Conservation (phyloP, 495 filamentous ascomycete genomes). For the Aspergillus incahuasiensis region DNA sequence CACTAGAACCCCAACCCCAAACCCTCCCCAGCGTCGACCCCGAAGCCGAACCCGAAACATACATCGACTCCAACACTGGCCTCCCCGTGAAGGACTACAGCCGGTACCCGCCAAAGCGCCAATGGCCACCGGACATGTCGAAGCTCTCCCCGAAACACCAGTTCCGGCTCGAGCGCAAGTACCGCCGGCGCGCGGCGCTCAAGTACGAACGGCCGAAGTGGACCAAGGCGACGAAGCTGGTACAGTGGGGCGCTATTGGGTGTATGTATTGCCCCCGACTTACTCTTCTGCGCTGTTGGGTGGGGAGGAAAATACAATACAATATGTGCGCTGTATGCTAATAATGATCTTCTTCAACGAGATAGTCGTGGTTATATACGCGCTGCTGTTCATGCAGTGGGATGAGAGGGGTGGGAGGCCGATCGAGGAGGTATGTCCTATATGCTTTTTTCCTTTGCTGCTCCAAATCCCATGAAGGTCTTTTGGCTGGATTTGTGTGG, state of each 20-base stretch:
- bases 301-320: no score
- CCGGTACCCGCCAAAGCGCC: conserved; percentile 72
- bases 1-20: conserved; percentile 3
- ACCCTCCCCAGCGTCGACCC: background rate
- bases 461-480: no score
- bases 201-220: conserved; percentile 71
- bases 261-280: conserved; percentile 46
- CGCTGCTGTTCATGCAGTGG: conserved; percentile 77
- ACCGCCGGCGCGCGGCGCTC: conserved; percentile 63
- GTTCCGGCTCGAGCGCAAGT: conserved; percentile 63
- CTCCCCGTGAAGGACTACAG: conserved; percentile 32
- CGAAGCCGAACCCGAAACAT: background rate
- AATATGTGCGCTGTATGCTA: background rate
- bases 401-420: conserved; percentile 51
- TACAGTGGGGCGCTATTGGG: conserved; percentile 61
- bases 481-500: background rate
- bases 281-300: background rate
- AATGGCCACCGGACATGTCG: conserved; percentile 90
- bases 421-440: conserved; percentile 51
- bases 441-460: no score
- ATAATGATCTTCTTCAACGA: conserved; percentile 33
- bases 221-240: conserved; percentile 65
- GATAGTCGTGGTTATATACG: conserved; percentile 65
- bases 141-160: conserved; percentile 77
- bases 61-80: conserved; percentile 10